Percentiles rank a stretch among this genome's conserved stretches.
These are phyloP conservation scores for Glycine latifolia DNA, from an alignment of 306 rosid genomes.

Conservation along the genomic window DNA sequence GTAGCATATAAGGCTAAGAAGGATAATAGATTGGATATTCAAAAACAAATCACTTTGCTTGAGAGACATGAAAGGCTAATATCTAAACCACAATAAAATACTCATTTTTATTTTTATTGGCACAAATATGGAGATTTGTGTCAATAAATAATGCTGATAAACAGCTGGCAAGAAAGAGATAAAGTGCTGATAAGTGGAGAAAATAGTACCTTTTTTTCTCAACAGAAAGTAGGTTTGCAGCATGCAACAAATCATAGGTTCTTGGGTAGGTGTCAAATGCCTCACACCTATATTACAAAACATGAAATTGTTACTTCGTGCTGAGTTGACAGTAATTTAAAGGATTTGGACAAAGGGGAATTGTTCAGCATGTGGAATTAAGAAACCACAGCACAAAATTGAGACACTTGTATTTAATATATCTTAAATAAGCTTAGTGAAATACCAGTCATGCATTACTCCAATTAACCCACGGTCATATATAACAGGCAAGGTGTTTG, in stretches of 20 bases:
- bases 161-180: neutral
- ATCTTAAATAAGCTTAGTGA: conserved; percentile 21
- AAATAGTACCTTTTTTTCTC: conserved; percentile 82
- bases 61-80: no score
- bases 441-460: conserved; percentile 94
- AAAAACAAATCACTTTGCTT: conserved; percentile 7
- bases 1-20: neutral
- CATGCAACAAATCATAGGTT: conserved; percentile 93
- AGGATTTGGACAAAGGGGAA: conserved; percentile 13
- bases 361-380: conserved; percentile 15
- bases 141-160: no score
- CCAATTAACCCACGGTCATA: conserved; percentile 96
- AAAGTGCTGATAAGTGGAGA: conserved; percentile 26
- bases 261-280: conserved; percentile 97
- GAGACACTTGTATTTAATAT: neutral
- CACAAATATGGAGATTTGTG: no score
- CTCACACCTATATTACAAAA: conserved; percentile 77
- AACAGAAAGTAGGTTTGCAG: conserved; percentile 75
- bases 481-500: conserved; percentile 93
- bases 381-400: conserved; percentile 15
- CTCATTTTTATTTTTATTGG: neutral
- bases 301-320: conserved; percentile 28
- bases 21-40: neutral
- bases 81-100: neutral
- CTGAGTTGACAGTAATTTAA: conserved; percentile 27